These are phyloP conservation scores for Yamadazyma paraphyllophila DNA, from an alignment of 805 yeast species.

Conservation along the genomic window DNA sequence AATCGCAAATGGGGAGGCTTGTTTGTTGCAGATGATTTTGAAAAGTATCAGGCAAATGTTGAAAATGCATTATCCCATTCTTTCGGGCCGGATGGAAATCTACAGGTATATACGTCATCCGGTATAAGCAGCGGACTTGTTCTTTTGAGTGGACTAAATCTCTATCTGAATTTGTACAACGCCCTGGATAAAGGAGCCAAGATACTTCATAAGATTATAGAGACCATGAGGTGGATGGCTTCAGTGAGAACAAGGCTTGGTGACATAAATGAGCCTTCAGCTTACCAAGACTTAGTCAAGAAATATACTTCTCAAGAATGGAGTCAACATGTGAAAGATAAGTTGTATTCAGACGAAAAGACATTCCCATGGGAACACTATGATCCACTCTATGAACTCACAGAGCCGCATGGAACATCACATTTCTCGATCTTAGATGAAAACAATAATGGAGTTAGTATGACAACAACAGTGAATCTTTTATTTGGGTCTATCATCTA, in stretches of 20 bases:
- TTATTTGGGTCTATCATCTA: conserved; percentile 80
- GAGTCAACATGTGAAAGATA: conserved; percentile 47
- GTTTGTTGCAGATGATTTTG: conserved; percentile 63
- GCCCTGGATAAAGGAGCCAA: conserved; percentile 21
- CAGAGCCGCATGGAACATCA: conserved; percentile 88
- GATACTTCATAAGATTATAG: conserved; percentile 68
- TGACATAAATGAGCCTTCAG: conserved; percentile 36
- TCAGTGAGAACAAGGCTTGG: conserved; percentile 85
- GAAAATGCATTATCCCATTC: conserved; percentile 40
- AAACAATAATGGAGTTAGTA: conserved; percentile 71
- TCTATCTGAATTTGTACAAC: conserved; percentile 46
- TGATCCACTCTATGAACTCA: conserved; percentile 72
- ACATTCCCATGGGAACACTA: conserved; percentile 75
- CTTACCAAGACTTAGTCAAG: conserved; percentile 24
- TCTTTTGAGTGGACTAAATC: conserved; percentile 66
- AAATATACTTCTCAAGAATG: conserved; percentile 54
- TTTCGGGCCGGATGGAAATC: conserved; percentile 16
- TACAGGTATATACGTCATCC: conserved; percentile 43
- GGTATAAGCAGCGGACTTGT: conserved; percentile 89
- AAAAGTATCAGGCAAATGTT: conserved; percentile 51
- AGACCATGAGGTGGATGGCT: conserved; percentile 92
- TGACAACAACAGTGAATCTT: conserved; percentile 87
- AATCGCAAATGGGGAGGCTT: conserved; percentile 65
- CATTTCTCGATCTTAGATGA: conserved; percentile 79
- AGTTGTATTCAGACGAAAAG: conserved; percentile 48